Percentiles rank a stretch among this genome's conserved stretches.
phyloP scores from a whole-genome alignment of 2,329 filamentous ascomycete species.

The Epichloe gansuensis region DNA sequence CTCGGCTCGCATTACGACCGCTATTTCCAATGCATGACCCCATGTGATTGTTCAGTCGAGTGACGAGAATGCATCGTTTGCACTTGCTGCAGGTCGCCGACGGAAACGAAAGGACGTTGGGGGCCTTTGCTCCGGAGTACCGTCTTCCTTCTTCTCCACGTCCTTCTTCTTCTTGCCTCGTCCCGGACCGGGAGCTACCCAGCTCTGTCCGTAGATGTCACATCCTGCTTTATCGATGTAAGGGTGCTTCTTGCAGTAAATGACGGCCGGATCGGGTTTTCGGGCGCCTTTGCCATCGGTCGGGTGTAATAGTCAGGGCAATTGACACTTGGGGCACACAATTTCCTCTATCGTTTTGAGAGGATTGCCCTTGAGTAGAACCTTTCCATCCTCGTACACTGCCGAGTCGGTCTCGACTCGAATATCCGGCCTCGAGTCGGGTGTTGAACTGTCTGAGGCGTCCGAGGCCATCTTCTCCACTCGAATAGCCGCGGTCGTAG shows the following conservation, averaged over 20 bases:
- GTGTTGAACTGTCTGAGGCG: constrained; percentile 38
- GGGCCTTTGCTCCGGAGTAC: constrained; percentile 41
- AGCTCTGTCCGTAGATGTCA: constrained; percentile 75
- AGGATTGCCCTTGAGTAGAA: constrained; percentile 59
- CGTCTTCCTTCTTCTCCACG: constrained; percentile 47
- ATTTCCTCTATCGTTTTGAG: constrained; percentile 60
- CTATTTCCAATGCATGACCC: constrained; percentile 56
- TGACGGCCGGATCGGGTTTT: constrained; percentile 53
- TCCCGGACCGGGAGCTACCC: constrained; percentile 57
- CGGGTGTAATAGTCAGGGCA: constrained; percentile 61
- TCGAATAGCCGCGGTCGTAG: constrained; percentile 50
- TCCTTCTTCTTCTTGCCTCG: constrained; percentile 73
- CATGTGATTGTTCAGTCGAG: constrained; percentile 56
- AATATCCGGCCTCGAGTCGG: constrained; percentile 43
- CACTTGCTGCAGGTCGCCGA: constrained; percentile 57
- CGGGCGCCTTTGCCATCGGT: constrained; percentile 56
- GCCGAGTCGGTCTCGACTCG: constrained; percentile 55
- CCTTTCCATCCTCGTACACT: constrained; percentile 56
- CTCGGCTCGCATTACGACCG: constrained; percentile 48
- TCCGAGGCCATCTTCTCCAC: constrained; percentile 51
- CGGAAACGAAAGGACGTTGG: constrained; percentile 52
- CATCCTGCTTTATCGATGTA: constrained; percentile 66
- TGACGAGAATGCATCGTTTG: constrained; percentile 53
- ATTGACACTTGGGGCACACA: constrained; percentile 60
- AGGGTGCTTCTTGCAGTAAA: constrained; percentile 70